Conservation (phyloP, 2,329 filamentous ascomycete genomes). For the Aotearoamyces nothofagi region DNA sequence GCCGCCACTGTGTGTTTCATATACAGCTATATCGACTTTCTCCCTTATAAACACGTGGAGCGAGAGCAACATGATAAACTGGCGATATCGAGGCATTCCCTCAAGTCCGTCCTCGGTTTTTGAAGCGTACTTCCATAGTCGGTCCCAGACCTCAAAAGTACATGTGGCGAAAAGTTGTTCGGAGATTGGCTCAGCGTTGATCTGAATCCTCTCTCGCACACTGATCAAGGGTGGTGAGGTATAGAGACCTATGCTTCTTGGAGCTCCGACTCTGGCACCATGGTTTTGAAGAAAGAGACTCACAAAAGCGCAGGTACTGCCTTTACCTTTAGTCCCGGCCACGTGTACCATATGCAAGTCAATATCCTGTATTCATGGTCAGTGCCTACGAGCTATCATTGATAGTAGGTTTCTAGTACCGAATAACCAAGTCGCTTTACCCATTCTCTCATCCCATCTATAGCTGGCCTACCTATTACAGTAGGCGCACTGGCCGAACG, state of each 20-base stretch:
- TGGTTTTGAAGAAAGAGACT: constrained; percentile 42
- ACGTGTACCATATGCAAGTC: constrained; percentile 50
- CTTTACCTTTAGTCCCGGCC: constrained; percentile 59
- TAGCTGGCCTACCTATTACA: constrained; percentile 24
- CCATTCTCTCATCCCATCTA: constrained; percentile 70
- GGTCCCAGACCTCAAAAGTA: constrained; percentile 51
- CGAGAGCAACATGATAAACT: constrained; percentile 46
- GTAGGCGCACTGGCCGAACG: neutral
- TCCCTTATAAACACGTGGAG: constrained; percentile 50
- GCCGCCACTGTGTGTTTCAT: constrained; percentile 53
- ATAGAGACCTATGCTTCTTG: constrained; percentile 36
- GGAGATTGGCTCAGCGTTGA: constrained; percentile 39
- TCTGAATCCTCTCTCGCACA: constrained; percentile 47
- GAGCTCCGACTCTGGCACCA: constrained; percentile 17
- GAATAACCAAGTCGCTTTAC: constrained; percentile 64
- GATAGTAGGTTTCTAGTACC: constrained; percentile 14
- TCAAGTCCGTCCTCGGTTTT: constrained; percentile 27
- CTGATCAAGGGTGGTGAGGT: constrained; percentile 52
- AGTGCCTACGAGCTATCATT: neutral
- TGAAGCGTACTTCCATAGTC: constrained; percentile 19
- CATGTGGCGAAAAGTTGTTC: constrained; percentile 42
- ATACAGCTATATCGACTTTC: constrained; percentile 43
- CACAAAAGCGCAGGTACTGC: constrained; percentile 52
- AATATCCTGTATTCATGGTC: constrained; percentile 34
- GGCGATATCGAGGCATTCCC: constrained; percentile 39